Evolutionary conservation across 2,329 filamentous ascomycete genomes (phyloP).

Genomic region (Pseudocercospora crystallina): DNA sequence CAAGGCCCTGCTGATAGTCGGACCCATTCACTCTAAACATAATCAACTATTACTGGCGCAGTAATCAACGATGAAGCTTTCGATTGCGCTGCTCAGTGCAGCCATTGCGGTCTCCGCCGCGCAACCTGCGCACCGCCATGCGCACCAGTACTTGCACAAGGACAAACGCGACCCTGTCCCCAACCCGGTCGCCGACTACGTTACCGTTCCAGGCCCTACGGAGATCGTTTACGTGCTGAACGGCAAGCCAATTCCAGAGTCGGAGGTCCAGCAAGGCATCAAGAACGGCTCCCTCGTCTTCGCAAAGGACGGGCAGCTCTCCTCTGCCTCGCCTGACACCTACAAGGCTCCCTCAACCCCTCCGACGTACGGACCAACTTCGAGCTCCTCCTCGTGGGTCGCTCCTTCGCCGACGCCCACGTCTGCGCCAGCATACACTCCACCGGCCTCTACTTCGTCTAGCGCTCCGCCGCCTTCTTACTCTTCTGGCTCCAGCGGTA

Average conservation of each 20-base stretch:
- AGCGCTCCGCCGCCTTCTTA: too few species aligned
- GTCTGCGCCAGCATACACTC: constrained; percentile 13
- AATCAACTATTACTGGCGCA: constrained; percentile 12
- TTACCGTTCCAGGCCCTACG: constrained; percentile 60
- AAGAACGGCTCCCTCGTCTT: constrained; percentile 65
- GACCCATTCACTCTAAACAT: constrained; percentile 6
- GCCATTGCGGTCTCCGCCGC: constrained; percentile 52
- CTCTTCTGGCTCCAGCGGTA: too few species aligned
- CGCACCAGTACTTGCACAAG: constrained; percentile 61
- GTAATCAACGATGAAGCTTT: constrained; percentile 37
- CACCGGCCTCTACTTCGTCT: constrained; percentile 7
- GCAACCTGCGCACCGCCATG: constrained; percentile 57
- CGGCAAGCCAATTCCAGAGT: constrained; percentile 59
- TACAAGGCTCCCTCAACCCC: constrained; percentile 28
- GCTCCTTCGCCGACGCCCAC: constrained; percentile 25
- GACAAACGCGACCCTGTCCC: constrained; percentile 53
- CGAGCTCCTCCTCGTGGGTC: constrained; percentile 14
- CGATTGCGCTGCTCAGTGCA: constrained; percentile 37
- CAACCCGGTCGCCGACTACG: constrained; percentile 43
- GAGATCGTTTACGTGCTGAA: constrained; percentile 72
- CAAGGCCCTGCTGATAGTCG: constrained; percentile 19
- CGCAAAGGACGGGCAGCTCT: constrained; percentile 51
- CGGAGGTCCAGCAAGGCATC: constrained; percentile 71
- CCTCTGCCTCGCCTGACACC: constrained; percentile 31
- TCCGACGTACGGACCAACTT: constrained; percentile 24